Conservation (phyloP, 192 early-diverging fungal species). For the Backusella psychrophila region DNA sequence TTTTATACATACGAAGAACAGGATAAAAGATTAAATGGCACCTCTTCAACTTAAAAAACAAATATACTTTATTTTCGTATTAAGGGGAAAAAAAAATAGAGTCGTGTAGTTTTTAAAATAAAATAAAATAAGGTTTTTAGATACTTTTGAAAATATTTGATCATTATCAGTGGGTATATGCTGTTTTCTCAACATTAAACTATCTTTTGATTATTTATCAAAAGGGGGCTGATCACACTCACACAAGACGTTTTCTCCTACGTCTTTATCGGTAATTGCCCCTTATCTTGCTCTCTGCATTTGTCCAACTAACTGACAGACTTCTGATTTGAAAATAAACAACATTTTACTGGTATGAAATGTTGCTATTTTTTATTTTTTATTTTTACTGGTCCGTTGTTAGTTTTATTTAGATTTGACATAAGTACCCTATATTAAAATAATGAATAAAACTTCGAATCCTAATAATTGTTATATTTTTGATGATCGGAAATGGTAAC, state of each 20-base stretch:
- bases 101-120: not conserved
- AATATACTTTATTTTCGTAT: not conserved
- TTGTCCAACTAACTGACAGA: not conserved
- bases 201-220: slow-evolving; percentile 2
- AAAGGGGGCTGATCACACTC: not conserved
- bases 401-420: not conserved
- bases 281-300: not conserved
- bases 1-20: not conserved
- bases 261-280: not conserved
- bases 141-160: not conserved
- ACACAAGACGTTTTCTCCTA: not conserved
- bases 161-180: not conserved
- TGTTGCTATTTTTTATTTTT: not conserved
- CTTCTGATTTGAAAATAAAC: not conserved
- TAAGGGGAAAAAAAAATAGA: not conserved
- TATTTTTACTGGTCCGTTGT: not conserved
- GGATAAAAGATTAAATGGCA: not conserved
- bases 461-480: not conserved
- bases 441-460: not conserved
- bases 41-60: not conserved
- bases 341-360: not conserved
- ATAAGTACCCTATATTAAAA: not conserved
- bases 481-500: not conserved
- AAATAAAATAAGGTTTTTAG: not conserved
- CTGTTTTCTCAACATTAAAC: not conserved